Percentiles rank a stretch among this genome's conserved stretches.
Evolutionary conservation across 2,329 filamentous ascomycete species (phyloP).

Genomic region (Thielaviopsis euricoi): DNA sequence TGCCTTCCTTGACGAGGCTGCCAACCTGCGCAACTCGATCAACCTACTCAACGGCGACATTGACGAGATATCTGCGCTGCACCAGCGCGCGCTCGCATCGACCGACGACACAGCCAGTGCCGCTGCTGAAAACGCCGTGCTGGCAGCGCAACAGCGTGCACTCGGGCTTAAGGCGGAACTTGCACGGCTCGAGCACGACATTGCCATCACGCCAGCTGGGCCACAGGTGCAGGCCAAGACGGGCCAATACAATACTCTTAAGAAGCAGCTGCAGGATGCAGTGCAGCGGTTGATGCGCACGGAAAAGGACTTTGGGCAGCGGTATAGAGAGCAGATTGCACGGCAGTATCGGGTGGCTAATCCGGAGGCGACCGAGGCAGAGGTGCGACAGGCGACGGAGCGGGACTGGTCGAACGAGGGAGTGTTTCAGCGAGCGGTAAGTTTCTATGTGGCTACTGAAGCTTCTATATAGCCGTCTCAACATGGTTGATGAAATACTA

Average conservation of each 20-base stretch:
- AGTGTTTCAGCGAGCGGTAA: slow-evolving; percentile 68
- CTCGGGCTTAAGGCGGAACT: slow-evolving; percentile 65
- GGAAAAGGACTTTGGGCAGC: slow-evolving; percentile 52
- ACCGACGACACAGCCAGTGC: slow-evolving; percentile 35
- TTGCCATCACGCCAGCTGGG: slow-evolving; percentile 16
- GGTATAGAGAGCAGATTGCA: slow-evolving; percentile 62
- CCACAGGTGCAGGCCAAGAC: slow-evolving; percentile 52
- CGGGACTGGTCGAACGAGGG: slow-evolving; percentile 63
- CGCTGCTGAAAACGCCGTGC: slow-evolving; percentile 50
- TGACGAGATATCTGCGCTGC: slow-evolving; percentile 48
- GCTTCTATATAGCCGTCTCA: slow-evolving; percentile 4
- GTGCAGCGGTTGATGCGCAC: slow-evolving; percentile 54
- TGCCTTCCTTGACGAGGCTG: slow-evolving; percentile 53
- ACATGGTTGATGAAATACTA: slow-evolving; percentile 1
- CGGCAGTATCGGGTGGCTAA: slow-evolving; percentile 72
- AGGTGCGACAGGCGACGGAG: slow-evolving; percentile 52
- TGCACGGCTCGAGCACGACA: slow-evolving; percentile 57
- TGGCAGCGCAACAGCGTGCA: slow-evolving; percentile 56
- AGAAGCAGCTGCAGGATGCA: slow-evolving; percentile 55
- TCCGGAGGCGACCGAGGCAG: slow-evolving; percentile 57
- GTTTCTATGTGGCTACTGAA: slow-evolving; percentile 18
- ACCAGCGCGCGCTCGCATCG: slow-evolving; percentile 55
- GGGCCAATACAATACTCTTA: slow-evolving; percentile 52
- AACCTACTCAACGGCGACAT: slow-evolving; percentile 49
- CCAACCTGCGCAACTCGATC: slow-evolving; percentile 51